Evolutionary conservation across 1,139 yeast species (phyloP).

Genomic region (Debaryomyces udenii): DNA sequence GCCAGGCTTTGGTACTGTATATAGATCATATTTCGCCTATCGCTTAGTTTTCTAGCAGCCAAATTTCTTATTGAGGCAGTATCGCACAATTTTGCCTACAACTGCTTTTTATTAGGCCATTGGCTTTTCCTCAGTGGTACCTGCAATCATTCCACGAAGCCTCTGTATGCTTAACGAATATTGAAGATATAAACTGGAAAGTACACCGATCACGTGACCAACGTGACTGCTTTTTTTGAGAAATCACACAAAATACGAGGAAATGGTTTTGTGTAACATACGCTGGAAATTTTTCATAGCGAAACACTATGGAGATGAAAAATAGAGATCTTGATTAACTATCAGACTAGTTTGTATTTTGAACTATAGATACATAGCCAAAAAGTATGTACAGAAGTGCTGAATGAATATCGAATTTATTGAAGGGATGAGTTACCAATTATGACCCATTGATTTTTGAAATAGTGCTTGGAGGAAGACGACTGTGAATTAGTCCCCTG

Average conservation of each 20-base stretch:
- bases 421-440: no score
- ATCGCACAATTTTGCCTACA: no score
- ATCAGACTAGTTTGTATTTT: conserved; percentile 7
- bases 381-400: conserved; percentile 4
- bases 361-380: conserved; percentile 6
- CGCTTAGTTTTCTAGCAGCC: conserved; percentile 16
- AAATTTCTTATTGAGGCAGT: no score
- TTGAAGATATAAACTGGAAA: no score
- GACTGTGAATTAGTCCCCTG: no score
- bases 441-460: no score
- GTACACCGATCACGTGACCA: conserved; percentile 16
- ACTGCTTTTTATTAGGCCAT: no score
- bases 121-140: no score
- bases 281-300: conserved; percentile 6
- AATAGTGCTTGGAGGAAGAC: neutral
- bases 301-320: conserved; percentile 11
- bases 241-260: neutral
- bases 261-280: conserved; percentile 8
- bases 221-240: conserved; percentile 18
- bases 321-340: conserved; percentile 5
- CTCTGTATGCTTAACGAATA: no score
- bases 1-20: conserved; percentile 4
- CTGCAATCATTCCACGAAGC: no score
- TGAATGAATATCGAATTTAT: neutral
- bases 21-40: conserved; percentile 1